A percentile compares a stretch with the other conserved stretches of the same genome.
Conservation (phyloP, 2,329 filamentous ascomycete species). For the Paraphoma sp. region DNA sequence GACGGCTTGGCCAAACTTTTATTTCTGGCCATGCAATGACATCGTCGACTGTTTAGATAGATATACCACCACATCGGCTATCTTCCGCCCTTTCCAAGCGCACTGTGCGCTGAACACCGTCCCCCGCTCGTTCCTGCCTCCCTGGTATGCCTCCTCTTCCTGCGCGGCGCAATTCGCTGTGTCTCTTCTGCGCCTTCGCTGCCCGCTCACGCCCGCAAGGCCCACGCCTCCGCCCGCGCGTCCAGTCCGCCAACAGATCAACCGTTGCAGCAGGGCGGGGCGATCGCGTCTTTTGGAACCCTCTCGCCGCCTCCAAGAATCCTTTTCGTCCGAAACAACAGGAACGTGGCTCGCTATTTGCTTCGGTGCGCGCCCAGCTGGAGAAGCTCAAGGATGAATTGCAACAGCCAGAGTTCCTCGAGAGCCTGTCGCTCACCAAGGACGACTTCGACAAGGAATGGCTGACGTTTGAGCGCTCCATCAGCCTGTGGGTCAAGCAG, state of each 20-base stretch:
- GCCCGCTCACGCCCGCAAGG: slow-evolving; percentile 24
- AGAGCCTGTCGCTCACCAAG: slow-evolving; percentile 34
- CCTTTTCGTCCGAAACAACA: background rate
- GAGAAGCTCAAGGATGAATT: slow-evolving; percentile 21
- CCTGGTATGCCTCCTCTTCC: slow-evolving; percentile 36
- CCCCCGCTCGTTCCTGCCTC: background rate
- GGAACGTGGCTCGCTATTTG: background rate
- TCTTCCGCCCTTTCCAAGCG: background rate
- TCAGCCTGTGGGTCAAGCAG: slow-evolving; percentile 29
- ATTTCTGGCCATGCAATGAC: slow-evolving; percentile 20
- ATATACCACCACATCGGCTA: too few species aligned
- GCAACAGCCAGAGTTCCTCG: slow-evolving; percentile 24
- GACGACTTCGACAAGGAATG: slow-evolving; percentile 36
- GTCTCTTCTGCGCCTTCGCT: slow-evolving; percentile 51
- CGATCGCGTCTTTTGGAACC: background rate
- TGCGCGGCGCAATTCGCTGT: slow-evolving; percentile 40
- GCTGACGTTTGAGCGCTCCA: slow-evolving; percentile 28
- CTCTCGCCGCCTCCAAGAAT: background rate
- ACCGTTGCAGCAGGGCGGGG: background rate
- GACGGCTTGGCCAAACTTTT: slow-evolving; percentile 30
- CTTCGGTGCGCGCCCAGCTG: slow-evolving; percentile 17
- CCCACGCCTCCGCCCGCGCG: slow-evolving; percentile 36
- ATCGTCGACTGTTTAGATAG: slow-evolving; percentile 10
- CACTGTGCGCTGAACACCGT: background rate
- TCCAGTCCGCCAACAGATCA: slow-evolving; percentile 2